Base-by-base conservation (phyloP, 305 asterid species). In the Coffea humblotiana region DNA sequence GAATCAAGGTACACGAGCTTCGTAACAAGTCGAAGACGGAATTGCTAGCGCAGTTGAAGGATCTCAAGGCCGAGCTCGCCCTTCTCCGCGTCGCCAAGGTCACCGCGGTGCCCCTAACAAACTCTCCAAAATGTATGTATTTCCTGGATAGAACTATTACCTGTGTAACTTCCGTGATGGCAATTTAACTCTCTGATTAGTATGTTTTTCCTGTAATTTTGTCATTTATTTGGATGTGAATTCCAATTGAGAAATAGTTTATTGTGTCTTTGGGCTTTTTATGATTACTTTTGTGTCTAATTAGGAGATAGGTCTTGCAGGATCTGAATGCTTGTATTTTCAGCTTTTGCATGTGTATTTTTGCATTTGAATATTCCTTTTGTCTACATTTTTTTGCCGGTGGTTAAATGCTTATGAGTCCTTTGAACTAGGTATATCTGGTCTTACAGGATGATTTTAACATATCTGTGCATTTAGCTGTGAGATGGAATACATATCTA, bases 51-150 rank as follows among this genome's bases (percentile, higher is more conserved):
- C 88, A 83, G 82, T 75, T 86, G 75, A 83, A 78, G 74, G 88
- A 86, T 72, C 85, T 86, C 73, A 86, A 86, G 45, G 83, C 85
- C 13, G 88, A 86, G 64, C 87, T 86, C 54, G 83, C 88, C 6
- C 85, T 83, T 25, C 88, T 86, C 64, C 88, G 88, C 54, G 88
- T 86, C 51, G 87, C 88, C 15, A 86, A 86, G 80, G 88, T 86
- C 78, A 86, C 88, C 72, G 88, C 19, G 88, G 88, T 52, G 88
- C 88, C 27, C 87, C 88, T n/a, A 86, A 86, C 81, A 86, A 86
- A 80, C 87, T 86, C 25, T 86, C 88, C 76, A 86, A 86, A 72
- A 86, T 83, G 87, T 86, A 78, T 7, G 68, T 25, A 19, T 49
- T 37, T 37, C 43, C 43, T 37, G 6, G 43, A 15, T 21, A 21